Percentiles rank a stretch among this genome's conserved stretches.
Conservation (phyloP, 2,329 filamentous ascomycete genomes). For the Xylariaceae sp. region DNA sequence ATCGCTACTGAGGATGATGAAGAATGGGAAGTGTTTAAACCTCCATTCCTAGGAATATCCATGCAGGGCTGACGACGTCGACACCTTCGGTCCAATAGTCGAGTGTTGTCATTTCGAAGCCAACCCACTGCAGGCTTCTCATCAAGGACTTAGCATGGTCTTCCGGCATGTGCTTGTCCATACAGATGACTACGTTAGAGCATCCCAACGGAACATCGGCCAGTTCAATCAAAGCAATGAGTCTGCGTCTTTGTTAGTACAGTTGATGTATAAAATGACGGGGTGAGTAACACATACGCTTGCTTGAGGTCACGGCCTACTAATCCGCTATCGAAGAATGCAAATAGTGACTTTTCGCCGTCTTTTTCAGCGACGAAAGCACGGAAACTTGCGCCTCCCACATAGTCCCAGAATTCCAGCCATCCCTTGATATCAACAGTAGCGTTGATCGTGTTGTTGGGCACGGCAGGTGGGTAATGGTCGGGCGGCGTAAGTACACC, state of each 20-base stretch:
- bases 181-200: slow-evolving; percentile 70
- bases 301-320: slow-evolving; percentile 76
- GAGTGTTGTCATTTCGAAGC: slow-evolving; percentile 77
- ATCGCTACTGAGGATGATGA: neutral
- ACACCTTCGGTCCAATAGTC: slow-evolving; percentile 64
- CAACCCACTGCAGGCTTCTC: slow-evolving; percentile 87
- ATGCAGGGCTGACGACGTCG: slow-evolving; percentile 67
- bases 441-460: slow-evolving; percentile 23
- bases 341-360: slow-evolving; percentile 70
- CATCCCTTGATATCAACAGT: slow-evolving; percentile 50
- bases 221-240: slow-evolving; percentile 87
- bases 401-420: slow-evolving; percentile 82
- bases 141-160: slow-evolving; percentile 62
- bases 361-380: slow-evolving; percentile 73
- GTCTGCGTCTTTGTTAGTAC: slow-evolving; percentile 43
- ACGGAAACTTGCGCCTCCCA: slow-evolving; percentile 75
- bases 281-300: slow-evolving; percentile 52
- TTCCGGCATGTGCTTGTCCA: slow-evolving; percentile 64
- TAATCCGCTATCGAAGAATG: slow-evolving; percentile 74
- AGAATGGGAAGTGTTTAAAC: slow-evolving; percentile 41
- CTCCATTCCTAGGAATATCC: slow-evolving; percentile 88
- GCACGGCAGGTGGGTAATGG: slow-evolving; percentile 38
- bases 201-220: slow-evolving; percentile 72
- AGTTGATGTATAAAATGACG: neutral
- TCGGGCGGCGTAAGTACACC: slow-evolving; percentile 47